Evolutionary conservation across 768 basidiomycete species (phyloP).

Genomic region (Rhizopogon vinicolor): DNA sequence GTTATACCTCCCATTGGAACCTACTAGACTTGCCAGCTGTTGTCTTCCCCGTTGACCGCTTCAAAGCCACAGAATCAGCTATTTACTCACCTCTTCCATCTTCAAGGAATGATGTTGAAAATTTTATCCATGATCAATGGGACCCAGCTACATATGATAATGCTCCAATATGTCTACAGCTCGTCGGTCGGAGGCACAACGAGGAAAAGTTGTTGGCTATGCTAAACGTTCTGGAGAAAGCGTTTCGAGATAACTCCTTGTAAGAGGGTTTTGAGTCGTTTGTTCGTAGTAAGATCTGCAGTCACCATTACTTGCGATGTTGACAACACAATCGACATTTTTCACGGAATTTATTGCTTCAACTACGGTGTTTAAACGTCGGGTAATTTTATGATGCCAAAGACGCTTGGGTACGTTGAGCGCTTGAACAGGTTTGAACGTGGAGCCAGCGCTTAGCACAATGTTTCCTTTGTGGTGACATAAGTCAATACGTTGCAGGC

Average conservation of each 20-base stretch:
- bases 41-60: slow-evolving; percentile 42
- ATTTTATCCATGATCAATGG: slow-evolving; percentile 35
- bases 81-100: slow-evolving; percentile 6
- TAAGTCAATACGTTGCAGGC: neutral
- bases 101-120: slow-evolving; percentile 33
- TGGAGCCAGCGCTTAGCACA: neutral
- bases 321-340: neutral
- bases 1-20: slow-evolving; percentile 51
- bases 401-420: neutral
- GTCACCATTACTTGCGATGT: too few species aligned
- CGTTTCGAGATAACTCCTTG: slow-evolving; percentile 5
- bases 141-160: slow-evolving; percentile 36
- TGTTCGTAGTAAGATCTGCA: neutral
- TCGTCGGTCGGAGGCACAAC: slow-evolving; percentile 45
- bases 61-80: slow-evolving; percentile 20
- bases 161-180: slow-evolving; percentile 43
- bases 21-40: slow-evolving; percentile 44
- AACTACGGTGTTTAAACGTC: neutral
- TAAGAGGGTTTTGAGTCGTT: neutral
- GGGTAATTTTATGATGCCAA: neutral
- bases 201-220: slow-evolving; percentile 46
- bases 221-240: slow-evolving; percentile 34
- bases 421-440: neutral
- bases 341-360: neutral
- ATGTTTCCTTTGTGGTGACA: neutral